Base-by-base conservation (phyloP, 768 basidiomycete species). In the Tulasnella sp. region DNA sequence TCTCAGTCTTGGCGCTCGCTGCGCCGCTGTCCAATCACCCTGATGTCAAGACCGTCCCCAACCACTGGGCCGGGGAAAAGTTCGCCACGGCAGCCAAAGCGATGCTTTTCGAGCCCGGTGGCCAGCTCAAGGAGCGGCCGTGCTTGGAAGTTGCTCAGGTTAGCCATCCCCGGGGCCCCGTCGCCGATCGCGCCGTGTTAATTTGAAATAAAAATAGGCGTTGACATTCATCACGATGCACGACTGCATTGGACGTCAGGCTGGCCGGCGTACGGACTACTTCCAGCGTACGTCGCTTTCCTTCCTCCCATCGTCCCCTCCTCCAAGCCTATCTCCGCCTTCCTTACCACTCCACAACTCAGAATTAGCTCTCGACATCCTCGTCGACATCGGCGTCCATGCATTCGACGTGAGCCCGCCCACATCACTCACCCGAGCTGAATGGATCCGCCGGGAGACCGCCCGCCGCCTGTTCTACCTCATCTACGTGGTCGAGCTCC, bases 391-490 rank as follows among this genome's bases (percentile, higher is more conserved):
- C 81, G 91, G 91, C 81, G 89, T 93, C 46, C 90, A 91, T 83
- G 88, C 88, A 82, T 89, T 91, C 54, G 92, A 93, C 81, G 88
- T 46, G 22, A n/a, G 6, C 18, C n/a, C 40, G 2, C 44, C 76
- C 24, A 22, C 80, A 34, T 16, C 54, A 89, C 28, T 31, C n/a
- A 18, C 58, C 40, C 77, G 46, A 28, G 77, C 40, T 8, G 79
- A 80, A 54, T 77, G 74, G 75, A 40, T 82, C 41, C 79, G 69
- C 24, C 44, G 64, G 31, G 82, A 96, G 87, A 93, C 92, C 81
- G 88, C 91, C n/a, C 92, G 94, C 72, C 91, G 94, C 79, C 91
- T 93, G 80, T 94, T 95, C 85, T 95, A 94, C 94, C 87, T 93
- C 78, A 90, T 93, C 80, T 90, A 91, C 84, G 86, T 91, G 81